Evolutionary conservation across 1,284 basidiomycete genomes (phyloP).

Genomic region (Phellopilus nigrolimitatus): DNA sequence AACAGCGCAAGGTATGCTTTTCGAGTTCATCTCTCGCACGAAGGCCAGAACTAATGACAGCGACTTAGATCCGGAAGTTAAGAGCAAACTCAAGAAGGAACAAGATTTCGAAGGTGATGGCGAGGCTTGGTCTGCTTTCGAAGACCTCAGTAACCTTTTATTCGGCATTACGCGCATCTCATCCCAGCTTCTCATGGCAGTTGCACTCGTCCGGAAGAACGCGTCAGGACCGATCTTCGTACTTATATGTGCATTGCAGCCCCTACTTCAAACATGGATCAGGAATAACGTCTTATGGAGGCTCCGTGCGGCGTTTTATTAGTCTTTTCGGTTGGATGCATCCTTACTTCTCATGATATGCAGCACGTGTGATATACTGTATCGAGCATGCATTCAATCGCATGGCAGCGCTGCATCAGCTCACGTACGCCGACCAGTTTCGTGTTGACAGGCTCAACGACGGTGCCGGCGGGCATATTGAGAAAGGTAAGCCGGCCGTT

Average conservation of each 20-base stretch:
- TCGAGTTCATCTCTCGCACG: background rate
- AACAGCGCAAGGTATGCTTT: slow-evolving; percentile 3
- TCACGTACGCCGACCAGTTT: background rate
- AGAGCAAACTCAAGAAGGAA: too few relatives aligned
- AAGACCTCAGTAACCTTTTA: too few relatives aligned
- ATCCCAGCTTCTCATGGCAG: too few relatives aligned
- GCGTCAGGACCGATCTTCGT: too few relatives aligned
- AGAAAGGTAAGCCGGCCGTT: slow-evolving; percentile 4
- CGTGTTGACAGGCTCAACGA: slow-evolving; percentile 13
- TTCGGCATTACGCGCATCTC: too few relatives aligned
- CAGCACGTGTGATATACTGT: slow-evolving; percentile 11
- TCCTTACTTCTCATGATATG: background rate
- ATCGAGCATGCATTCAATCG: slow-evolving; percentile 12
- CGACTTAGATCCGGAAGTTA: background rate
- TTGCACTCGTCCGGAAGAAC: too few relatives aligned
- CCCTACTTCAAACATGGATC: too few relatives aligned
- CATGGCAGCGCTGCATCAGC: slow-evolving; percentile 1
- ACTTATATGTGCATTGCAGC: too few relatives aligned
- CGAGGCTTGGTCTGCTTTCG: background rate
- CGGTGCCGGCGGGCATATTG: slow-evolving; percentile 9
- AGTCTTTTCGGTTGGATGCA: too few relatives aligned
- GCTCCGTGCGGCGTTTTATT: too few relatives aligned
- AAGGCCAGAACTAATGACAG: background rate
- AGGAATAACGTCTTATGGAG: too few relatives aligned
- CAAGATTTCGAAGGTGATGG: background rate